Evolutionary conservation across 495 filamentous ascomycete species (phyloP).

Genomic region (Neurospora sp.): DNA sequence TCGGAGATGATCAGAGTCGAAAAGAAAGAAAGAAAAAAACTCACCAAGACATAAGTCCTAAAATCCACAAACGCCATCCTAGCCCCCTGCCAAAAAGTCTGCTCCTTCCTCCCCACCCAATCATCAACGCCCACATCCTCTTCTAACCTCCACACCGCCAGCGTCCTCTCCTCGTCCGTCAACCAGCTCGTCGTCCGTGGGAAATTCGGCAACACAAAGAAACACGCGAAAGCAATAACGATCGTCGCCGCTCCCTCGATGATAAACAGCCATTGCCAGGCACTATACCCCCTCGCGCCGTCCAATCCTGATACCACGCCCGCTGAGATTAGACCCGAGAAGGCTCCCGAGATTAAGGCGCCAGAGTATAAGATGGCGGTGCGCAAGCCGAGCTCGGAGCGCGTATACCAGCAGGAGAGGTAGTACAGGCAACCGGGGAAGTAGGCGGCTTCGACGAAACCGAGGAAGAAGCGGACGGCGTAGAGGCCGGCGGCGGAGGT

Average conservation of each 20-base stretch:
- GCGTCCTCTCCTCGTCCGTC: slow-evolving; percentile 53
- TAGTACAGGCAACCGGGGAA: slow-evolving; percentile 45
- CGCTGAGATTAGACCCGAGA: slow-evolving; percentile 53
- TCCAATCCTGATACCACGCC: slow-evolving; percentile 43
- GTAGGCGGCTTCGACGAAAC: slow-evolving; percentile 47
- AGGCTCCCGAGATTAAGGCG: slow-evolving; percentile 51
- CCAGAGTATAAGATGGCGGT: slow-evolving; percentile 54
- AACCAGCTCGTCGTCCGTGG: slow-evolving; percentile 70
- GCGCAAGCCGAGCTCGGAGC: slow-evolving; percentile 45
- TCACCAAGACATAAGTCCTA: slow-evolving; percentile 62
- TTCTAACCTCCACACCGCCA: slow-evolving; percentile 61
- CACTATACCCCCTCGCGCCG: slow-evolving; percentile 30
- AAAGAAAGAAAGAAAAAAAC: slow-evolving; percentile 13
- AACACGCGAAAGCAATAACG: slow-evolving; percentile 34
- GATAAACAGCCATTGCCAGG: slow-evolving; percentile 65
- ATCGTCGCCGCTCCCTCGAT: slow-evolving; percentile 58
- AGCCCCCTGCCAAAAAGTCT: slow-evolving; percentile 55
- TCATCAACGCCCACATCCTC: slow-evolving; percentile 76
- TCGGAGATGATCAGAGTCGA: neutral
- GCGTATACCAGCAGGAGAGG: slow-evolving; percentile 51
- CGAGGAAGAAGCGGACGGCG: slow-evolving; percentile 60
- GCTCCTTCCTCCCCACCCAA: slow-evolving; percentile 52
- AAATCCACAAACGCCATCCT: slow-evolving; percentile 61
- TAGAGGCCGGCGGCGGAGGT: slow-evolving; percentile 54
- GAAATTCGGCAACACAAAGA: slow-evolving; percentile 65